A percentile compares a stretch with the other conserved stretches of the same genome.
These are phyloP conservation scores for Globisporangium orthogonon DNA, from an alignment of 352 stramenopile genomes.

Conservation along the genomic window DNA sequence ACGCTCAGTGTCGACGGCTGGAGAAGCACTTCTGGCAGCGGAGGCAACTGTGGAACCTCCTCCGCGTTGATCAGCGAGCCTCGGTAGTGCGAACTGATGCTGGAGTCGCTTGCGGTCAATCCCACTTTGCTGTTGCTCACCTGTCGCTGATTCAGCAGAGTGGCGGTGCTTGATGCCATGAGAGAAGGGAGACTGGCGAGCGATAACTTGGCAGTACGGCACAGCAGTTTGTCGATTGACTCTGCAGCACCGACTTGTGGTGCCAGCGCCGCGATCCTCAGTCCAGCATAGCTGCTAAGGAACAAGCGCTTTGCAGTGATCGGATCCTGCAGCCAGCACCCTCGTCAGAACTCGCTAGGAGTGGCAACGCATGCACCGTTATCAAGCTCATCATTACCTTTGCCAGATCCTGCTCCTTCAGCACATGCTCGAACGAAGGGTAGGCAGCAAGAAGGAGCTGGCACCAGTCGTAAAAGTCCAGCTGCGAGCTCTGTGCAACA, in stretches of 20 bases:
- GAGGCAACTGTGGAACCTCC: neutral
- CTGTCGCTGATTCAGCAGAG: slow-evolving; percentile 3
- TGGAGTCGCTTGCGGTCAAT: slow-evolving; percentile 4
- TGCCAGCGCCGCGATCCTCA: slow-evolving; percentile 1
- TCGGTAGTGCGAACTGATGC: neutral
- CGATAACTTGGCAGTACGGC: slow-evolving; percentile 4
- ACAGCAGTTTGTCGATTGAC: slow-evolving; percentile 9
- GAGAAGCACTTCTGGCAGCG: slow-evolving; percentile 9
- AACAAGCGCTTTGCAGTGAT: slow-evolving; percentile 25
- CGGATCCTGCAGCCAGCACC: neutral
- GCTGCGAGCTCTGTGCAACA: slow-evolving; percentile 4
- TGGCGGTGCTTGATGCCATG: too few species aligned
- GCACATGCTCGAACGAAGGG: slow-evolving; percentile 15
- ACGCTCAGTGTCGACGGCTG: slow-evolving; percentile 12
- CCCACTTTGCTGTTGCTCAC: neutral
- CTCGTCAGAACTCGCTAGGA: neutral
- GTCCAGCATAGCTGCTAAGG: slow-evolving; percentile 10
- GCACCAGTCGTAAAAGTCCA: slow-evolving; percentile 33
- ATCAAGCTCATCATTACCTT: slow-evolving; percentile 2
- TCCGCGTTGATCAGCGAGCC: neutral
- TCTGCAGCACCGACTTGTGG: neutral
- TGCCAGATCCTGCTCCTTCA: slow-evolving; percentile 19
- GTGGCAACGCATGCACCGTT: too few species aligned
- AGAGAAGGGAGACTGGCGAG: neutral
- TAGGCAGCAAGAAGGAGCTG: slow-evolving; percentile 31